These are phyloP conservation scores for Oropetium thomaeum DNA, from an alignment of 176 grass and related monocot species.

Conservation along the genomic window DNA sequence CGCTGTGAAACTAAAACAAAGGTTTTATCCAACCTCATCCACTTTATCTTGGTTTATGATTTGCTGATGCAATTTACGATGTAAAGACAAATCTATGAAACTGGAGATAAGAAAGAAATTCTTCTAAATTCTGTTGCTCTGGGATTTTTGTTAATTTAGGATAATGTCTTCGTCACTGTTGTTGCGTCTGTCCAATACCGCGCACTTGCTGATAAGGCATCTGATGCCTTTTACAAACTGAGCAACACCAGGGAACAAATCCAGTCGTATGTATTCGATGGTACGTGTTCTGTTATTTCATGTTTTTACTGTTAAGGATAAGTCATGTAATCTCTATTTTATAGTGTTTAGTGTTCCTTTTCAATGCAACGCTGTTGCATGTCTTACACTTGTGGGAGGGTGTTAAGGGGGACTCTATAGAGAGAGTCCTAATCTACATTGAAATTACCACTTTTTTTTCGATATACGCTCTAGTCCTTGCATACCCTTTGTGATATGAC, in stretches of 20 bases:
- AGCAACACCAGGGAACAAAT: constrained; percentile 72
- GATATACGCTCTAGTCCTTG: not conserved
- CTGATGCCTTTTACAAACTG: constrained; percentile 77
- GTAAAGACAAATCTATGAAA: not conserved
- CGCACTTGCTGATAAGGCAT: constrained; percentile 64
- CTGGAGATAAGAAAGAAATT: not conserved
- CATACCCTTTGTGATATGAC: not conserved
- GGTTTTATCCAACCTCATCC: constrained; percentile 27
- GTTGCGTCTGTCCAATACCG: constrained; percentile 89
- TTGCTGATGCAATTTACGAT: not conserved
- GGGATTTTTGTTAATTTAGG: constrained; percentile 39
- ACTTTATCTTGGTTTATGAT: not conserved
- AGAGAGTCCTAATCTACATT: not conserved
- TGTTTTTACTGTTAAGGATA: constrained; percentile 5
- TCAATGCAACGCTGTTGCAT: too few species aligned
- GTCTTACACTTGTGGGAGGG: too few species aligned
- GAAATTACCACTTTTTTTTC: not conserved
- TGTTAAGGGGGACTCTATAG: too few species aligned
- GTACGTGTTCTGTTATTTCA: constrained; percentile 22
- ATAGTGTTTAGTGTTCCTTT: too few species aligned
- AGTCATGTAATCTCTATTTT: too few species aligned
- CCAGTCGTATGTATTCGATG: constrained; percentile 91
- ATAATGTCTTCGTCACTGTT: constrained; percentile 90
- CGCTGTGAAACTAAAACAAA: constrained; percentile 84
- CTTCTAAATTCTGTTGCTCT: constrained; percentile 23